These are phyloP conservation scores for Limonium bicolor DNA, from an alignment of 148 eudicot species.

Conservation along the genomic window DNA sequence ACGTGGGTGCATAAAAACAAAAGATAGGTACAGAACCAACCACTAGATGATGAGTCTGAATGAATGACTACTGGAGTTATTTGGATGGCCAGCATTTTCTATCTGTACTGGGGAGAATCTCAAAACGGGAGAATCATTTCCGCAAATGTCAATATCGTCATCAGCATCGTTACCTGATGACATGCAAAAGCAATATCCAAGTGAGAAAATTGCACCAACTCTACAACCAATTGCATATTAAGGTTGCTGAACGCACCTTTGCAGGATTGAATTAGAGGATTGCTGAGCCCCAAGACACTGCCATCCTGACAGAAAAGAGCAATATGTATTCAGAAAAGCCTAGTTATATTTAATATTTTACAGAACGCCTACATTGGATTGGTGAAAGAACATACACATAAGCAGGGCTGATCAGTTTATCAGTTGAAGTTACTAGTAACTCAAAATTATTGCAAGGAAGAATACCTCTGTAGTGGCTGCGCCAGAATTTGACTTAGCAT, in stretches of 20 bases:
- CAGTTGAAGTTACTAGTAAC: too few species aligned
- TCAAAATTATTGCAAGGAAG: too few species aligned
- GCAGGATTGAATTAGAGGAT: conserved; percentile 40
- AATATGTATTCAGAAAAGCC: neutral
- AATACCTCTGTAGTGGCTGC: conserved; percentile 65
- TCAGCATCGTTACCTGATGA: conserved; percentile 54
- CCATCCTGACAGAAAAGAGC: conserved; percentile 29
- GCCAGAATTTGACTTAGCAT: conserved; percentile 27
- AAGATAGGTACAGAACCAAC: conserved; percentile 27
- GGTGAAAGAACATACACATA: too few species aligned
- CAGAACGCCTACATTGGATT: too few species aligned
- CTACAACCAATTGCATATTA: too few species aligned
- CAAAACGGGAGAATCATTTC: conserved; percentile 66
- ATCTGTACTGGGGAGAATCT: conserved; percentile 60
- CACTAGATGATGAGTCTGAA: conserved; percentile 70
- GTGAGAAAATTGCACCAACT: too few species aligned
- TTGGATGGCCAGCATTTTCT: conserved; percentile 58
- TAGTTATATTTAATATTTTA: too few species aligned
- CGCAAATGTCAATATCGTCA: conserved; percentile 82
- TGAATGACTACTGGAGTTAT: conserved; percentile 62
- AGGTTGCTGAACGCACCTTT: conserved; percentile 32
- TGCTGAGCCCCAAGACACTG: too few species aligned
- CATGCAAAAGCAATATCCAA: too few species aligned
- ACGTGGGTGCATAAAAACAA: conserved; percentile 1
- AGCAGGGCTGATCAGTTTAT: too few species aligned